Evolutionary conservation across 352 stramenopile species (phyloP), one percentile per base, ranked within the genome.

Genomic region (Phytophthora lateralis): DNA sequence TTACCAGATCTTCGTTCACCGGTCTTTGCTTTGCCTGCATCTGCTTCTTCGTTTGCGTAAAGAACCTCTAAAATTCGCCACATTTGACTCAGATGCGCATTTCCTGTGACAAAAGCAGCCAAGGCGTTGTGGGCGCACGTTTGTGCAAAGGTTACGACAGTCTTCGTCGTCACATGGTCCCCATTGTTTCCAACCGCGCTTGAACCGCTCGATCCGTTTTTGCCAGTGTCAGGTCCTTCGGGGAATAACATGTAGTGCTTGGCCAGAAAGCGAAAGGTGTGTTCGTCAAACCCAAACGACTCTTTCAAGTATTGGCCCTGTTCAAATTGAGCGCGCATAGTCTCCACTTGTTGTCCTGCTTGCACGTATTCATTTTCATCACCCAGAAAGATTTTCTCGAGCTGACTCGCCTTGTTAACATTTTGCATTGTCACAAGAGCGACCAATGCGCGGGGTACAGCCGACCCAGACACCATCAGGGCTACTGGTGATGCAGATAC

Each of bases 111-210:
- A 46, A 91, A 86, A 9, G 85, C 78, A 15, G 82, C 88, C 34
- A 93, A 74, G 9, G 88, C 88, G 34, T 96, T 96, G 69, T 93
- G 83, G 0, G 82, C 83, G 51, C 85, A 96, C 73, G 92, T 85
- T 41, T 93, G 72, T 0, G 75, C 74, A 52, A 93, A 95, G 6
- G 71, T 78, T 45, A 83, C 37, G 5, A 57, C 65, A 45, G 32
- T 34, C 11, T 54, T 65, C 20, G 34, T 15, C 24, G 24, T 5
- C 20, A 17, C 45, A 24, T 24, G 41, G 47, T 66, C 50, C 9
- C 5, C 59, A 24, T 63, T 56, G 2, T 56, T 54, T 27, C 51
- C 58, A 62, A 18, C 41, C 41, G 39, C 21, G 21, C 39, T 63
- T 12, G 55, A 53, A 48, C 20, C 37, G 15, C 41, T 45, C 7